Conservation (phyloP, 306 rosid species). For the Quercus dentata region DNA sequence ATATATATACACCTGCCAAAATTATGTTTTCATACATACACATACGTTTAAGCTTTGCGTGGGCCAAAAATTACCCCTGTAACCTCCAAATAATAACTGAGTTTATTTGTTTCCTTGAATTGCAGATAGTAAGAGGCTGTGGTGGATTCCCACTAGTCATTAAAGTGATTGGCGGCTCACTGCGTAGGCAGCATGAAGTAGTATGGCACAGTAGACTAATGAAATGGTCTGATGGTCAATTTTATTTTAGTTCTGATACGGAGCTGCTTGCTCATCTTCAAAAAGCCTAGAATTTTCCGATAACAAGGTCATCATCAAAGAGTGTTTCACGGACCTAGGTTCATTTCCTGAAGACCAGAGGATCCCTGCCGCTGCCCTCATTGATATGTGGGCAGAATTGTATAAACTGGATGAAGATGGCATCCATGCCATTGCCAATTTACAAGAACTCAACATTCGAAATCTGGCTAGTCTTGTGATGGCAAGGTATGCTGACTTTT, state of each 20-base stretch:
- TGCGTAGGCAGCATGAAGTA: conserved; percentile 2
- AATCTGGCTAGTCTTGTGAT: conserved; percentile 41
- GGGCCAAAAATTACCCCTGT: neutral
- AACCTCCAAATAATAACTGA: neutral
- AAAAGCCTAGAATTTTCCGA: conserved; percentile 29
- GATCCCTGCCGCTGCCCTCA: conserved; percentile 52
- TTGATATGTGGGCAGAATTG: conserved; percentile 61
- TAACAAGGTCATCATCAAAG: conserved; percentile 1
- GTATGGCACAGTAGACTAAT: conserved; percentile 11
- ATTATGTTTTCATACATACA: neutral
- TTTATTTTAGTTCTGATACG: conserved; percentile 11
- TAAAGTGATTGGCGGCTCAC: conserved; percentile 22
- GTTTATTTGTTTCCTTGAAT: neutral
- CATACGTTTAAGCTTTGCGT: neutral
- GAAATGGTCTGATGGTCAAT: conserved; percentile 14
- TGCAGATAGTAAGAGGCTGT: conserved; percentile 25
- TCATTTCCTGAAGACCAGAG: conserved; percentile 66
- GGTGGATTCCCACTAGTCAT: conserved; percentile 32
- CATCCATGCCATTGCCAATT: conserved; percentile 27
- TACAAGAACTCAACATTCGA: conserved; percentile 22
- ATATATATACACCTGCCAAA: neutral
- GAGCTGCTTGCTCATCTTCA: conserved; percentile 19
- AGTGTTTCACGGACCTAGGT: conserved; percentile 44
- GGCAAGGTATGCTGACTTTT: conserved; percentile 41
- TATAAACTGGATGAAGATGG: conserved; percentile 31